phyloP scores from a whole-genome alignment of 345 rosid genomes.

The Gossypium australe region DNA sequence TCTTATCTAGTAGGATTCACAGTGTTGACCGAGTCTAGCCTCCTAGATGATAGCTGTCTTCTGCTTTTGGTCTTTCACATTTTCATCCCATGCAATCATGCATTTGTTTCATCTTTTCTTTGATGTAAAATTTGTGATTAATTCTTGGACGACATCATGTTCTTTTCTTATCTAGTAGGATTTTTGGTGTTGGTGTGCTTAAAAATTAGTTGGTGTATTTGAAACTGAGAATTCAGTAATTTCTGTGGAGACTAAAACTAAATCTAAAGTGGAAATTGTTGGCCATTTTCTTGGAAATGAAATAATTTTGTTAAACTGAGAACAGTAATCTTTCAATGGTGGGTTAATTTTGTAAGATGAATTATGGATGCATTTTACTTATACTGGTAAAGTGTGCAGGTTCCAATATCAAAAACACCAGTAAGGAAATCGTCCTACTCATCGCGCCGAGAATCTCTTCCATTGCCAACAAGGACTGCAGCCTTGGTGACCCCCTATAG shows the following conservation, averaged over 20 bases:
- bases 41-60: neutral
- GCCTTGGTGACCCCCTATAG: slow-evolving; percentile 28
- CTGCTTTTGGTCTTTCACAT: neutral
- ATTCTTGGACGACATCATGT: neutral
- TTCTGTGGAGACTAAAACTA: neutral
- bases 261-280: neutral
- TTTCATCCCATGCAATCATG: neutral
- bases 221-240: neutral
- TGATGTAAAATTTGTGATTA: neutral
- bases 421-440: slow-evolving; percentile 28
- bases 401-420: slow-evolving; percentile 32
- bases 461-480: slow-evolving; percentile 31
- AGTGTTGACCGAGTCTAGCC: neutral
- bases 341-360: neutral
- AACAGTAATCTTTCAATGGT: neutral
- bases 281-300: neutral
- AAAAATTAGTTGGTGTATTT: neutral
- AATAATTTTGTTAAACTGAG: neutral
- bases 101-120: neutral
- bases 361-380: neutral
- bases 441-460: slow-evolving; percentile 70
- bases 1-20: neutral
- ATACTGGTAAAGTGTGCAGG: slow-evolving; percentile 31
- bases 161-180: neutral
- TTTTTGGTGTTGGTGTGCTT: neutral